Base-by-base conservation (phyloP, 2,329 filamentous ascomycete species). In the Fusarium caatingaense region DNA sequence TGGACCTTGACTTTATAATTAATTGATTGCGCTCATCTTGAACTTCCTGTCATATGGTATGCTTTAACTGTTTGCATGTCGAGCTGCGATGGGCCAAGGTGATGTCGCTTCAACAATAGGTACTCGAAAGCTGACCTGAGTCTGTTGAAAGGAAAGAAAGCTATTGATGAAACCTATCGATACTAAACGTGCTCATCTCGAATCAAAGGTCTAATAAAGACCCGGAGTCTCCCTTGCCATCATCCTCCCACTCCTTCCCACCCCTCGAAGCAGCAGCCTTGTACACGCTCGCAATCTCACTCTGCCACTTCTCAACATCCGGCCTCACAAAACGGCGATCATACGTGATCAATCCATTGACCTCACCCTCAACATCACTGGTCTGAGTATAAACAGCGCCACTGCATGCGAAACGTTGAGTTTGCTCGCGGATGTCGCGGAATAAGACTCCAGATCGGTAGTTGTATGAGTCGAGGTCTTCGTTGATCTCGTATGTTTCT, bases 341-440 rank as follows among this genome's bases (percentile, higher is more conserved):
- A 71, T 92, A 92, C 0, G 90, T 92, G 70, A 92, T 77, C 60
- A 93, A 80, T 0, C 91, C 91, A 70, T 93, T 93, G 11, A 93
- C 88, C 76, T 93, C 91, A 7, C 90, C 91, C 76, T 93, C 91
- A 0, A 93, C 91, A 71, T 93, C 91, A 0, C 89, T 91, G 0
- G 90, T 93, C 80, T 93, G 91, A 1, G 91, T 93, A 85, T 89
- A 93, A 0, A 93, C 86, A 13, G 86, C 91, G 0, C 87, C 91
- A 34, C 87, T 91, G 78, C 91, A 93, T 0, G 87, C 83, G 59
- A 84, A 92, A 13, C 78, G 79, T 61, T 87, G 82, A 32, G 92
- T 86, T 73, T 91, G 84, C 57, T 90, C 86, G 40, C 85, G 84
- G 6, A 92, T 82, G 72, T 92, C 89, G 4, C 83, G 82, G 25